phyloP scores from a whole-genome alignment of 345 rosid species.

The Salix brachista region DNA sequence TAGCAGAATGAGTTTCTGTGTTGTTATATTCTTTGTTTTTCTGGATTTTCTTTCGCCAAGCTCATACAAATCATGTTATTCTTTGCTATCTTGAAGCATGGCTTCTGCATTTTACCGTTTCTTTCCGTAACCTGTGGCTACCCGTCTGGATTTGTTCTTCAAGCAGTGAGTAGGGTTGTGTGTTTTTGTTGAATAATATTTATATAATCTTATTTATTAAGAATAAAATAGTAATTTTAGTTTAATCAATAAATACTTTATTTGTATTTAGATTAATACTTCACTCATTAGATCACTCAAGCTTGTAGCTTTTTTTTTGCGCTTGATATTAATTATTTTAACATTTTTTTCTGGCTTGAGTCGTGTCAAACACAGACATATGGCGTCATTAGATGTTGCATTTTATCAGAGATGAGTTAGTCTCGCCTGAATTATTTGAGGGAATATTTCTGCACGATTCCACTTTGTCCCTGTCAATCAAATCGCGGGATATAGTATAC shows the following conservation, averaged over 20 bases:
- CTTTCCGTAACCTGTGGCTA: neutral
- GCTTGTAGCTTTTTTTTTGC: no score
- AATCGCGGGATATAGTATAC: constrained; percentile 23
- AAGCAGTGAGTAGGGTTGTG: neutral
- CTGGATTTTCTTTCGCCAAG: neutral
- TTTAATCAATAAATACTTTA: no score
- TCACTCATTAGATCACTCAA: no score
- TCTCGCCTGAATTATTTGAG: constrained; percentile 30
- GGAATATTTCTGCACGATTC: constrained; percentile 41
- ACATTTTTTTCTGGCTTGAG: constrained; percentile 3
- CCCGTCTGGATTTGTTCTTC: constrained; percentile 1
- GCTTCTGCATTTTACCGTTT: neutral
- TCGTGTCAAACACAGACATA: constrained; percentile 10
- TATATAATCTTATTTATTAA: no score
- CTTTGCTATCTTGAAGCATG: neutral
- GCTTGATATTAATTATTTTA: no score
- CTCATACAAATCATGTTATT: neutral
- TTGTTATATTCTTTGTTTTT: neutral
- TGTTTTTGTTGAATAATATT: no score
- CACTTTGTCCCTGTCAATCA: constrained; percentile 33
- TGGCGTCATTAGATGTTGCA: neutral
- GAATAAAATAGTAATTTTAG: no score
- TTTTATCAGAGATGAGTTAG: constrained; percentile 17
- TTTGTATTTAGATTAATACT: no score
- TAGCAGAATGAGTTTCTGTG: neutral